Evolutionary conservation across 306 rosid genomes (phyloP).

Genomic region (Cucumis sativus): DNA sequence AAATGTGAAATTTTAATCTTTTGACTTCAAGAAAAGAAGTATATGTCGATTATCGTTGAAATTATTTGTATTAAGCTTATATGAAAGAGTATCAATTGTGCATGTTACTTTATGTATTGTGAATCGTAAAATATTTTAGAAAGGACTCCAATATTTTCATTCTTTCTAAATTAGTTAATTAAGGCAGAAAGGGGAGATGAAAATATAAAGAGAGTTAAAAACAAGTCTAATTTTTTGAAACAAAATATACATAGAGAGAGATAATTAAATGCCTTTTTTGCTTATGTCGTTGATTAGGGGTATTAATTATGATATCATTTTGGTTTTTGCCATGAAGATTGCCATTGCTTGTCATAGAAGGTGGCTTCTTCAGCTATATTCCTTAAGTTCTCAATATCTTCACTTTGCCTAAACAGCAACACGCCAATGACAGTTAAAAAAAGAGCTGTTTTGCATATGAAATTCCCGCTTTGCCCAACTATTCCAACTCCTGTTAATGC

Average conservation of each 20-base stretch:
- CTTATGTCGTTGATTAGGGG: too few relatives aligned
- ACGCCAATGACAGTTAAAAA: conserved; percentile 21
- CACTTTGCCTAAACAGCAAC: conserved; percentile 10
- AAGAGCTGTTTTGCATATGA: conserved; percentile 26
- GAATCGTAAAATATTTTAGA: too few relatives aligned
- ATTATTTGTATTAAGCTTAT: too few relatives aligned
- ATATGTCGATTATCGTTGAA: too few relatives aligned
- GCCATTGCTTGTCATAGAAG: conserved; percentile 32
- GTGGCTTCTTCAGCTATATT: conserved; percentile 30
- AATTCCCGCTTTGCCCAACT: conserved; percentile 31
- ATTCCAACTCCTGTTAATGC: conserved; percentile 25
- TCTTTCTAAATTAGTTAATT: too few relatives aligned
- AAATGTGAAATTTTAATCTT: too few relatives aligned
- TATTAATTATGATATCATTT: background rate
- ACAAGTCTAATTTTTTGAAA: background rate
- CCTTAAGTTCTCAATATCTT: conserved; percentile 18
- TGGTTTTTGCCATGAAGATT: conserved; percentile 30
- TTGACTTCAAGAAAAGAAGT: too few relatives aligned
- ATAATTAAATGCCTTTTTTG: too few relatives aligned
- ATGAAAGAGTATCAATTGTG: too few relatives aligned
- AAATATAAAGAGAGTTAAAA: background rate
- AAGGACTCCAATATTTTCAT: too few relatives aligned
- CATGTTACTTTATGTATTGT: too few relatives aligned
- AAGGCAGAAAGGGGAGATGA: too few relatives aligned
- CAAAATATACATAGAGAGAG: background rate